phyloP scores from a whole-genome alignment of 2,329 filamentous ascomycete genomes.

The Nemania abortiva region DNA sequence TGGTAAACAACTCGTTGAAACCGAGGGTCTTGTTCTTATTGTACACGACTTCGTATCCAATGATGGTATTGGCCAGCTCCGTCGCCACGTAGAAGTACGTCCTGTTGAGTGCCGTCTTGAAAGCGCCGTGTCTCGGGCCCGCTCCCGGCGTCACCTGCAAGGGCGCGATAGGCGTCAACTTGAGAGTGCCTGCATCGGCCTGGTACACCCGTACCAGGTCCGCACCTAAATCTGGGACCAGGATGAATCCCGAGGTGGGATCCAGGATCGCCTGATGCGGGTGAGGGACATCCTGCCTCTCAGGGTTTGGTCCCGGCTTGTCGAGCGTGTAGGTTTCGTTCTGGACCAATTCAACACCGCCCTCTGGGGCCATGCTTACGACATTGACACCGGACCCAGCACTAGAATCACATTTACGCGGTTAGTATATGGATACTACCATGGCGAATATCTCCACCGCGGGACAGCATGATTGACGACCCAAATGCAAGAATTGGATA shows the following conservation, averaged over 20 bases:
- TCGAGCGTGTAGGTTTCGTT: constrained; percentile 56
- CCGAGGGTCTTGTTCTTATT: constrained; percentile 54
- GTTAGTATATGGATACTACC: constrained; percentile 25
- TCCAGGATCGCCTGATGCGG: constrained; percentile 75
- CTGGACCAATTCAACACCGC: constrained; percentile 54
- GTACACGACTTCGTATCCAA: constrained; percentile 69
- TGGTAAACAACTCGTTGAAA: constrained; percentile 62
- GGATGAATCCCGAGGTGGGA: constrained; percentile 71
- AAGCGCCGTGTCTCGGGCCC: constrained; percentile 75
- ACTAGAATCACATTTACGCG: constrained; percentile 48
- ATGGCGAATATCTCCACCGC: not conserved
- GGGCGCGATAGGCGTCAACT: constrained; percentile 55
- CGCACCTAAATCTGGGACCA: constrained; percentile 75
- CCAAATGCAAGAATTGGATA: constrained; percentile 10
- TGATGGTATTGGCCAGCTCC: constrained; percentile 70
- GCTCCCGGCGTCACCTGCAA: constrained; percentile 63
- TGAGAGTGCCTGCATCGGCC: constrained; percentile 62
- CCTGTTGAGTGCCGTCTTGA: constrained; percentile 59
- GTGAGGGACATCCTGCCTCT: constrained; percentile 69
- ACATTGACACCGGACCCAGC: constrained; percentile 60
- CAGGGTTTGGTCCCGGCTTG: constrained; percentile 54
- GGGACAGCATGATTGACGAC: not conserved
- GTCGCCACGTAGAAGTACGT: constrained; percentile 71
- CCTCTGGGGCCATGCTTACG: constrained; percentile 52
- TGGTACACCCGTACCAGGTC: constrained; percentile 71